A percentile compares a stretch with the other conserved stretches of the same genome.
Evolutionary conservation across 2,329 filamentous ascomycete genomes (phyloP).

Genomic region (Trichoderma atrobrunneum): DNA sequence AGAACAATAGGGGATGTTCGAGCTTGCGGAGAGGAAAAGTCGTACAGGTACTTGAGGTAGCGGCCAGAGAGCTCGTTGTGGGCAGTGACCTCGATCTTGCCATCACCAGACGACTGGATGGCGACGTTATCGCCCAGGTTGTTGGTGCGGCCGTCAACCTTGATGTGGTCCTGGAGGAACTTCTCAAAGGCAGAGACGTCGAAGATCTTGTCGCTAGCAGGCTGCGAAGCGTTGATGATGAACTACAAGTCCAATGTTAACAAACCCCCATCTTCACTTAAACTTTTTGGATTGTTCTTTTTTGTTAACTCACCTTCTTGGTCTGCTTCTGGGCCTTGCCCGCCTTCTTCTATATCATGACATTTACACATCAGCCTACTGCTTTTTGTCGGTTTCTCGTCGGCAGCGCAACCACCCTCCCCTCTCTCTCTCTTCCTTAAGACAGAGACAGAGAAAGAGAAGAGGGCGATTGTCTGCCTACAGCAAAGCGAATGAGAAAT

Average conservation of each 20-base stretch:
- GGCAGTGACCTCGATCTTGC: slow-evolving; percentile 96
- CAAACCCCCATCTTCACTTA: neutral
- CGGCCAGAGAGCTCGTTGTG: slow-evolving; percentile 98
- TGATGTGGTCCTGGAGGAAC: slow-evolving; percentile 99
- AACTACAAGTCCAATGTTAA: slow-evolving; percentile 56
- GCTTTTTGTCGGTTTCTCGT: slow-evolving; percentile 44
- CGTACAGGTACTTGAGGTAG: slow-evolving; percentile 99
- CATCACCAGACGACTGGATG: slow-evolving; percentile 88
- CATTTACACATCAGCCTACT: slow-evolving; percentile 87
- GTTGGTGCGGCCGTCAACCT: slow-evolving; percentile 96
- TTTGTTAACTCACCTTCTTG: slow-evolving; percentile 67
- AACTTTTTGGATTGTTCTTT: neutral
- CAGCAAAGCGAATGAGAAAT: slow-evolving; percentile 19
- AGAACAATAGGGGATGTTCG: neutral
- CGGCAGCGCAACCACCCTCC: neutral
- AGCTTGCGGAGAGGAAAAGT: slow-evolving; percentile 40
- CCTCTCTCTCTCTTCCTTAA: neutral
- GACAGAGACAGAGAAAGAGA: slow-evolving; percentile 25
- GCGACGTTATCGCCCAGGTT: slow-evolving; percentile 93
- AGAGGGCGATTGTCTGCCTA: slow-evolving; percentile 4
- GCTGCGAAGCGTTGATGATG: slow-evolving; percentile 99
- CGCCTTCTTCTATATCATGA: slow-evolving; percentile 61
- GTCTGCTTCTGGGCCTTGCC: slow-evolving; percentile 74
- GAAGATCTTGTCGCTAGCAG: slow-evolving; percentile 99
- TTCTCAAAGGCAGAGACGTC: slow-evolving; percentile 98